phyloP scores from a whole-genome alignment of 1,284 basidiomycete genomes.

The Cryptococcus sp. region DNA sequence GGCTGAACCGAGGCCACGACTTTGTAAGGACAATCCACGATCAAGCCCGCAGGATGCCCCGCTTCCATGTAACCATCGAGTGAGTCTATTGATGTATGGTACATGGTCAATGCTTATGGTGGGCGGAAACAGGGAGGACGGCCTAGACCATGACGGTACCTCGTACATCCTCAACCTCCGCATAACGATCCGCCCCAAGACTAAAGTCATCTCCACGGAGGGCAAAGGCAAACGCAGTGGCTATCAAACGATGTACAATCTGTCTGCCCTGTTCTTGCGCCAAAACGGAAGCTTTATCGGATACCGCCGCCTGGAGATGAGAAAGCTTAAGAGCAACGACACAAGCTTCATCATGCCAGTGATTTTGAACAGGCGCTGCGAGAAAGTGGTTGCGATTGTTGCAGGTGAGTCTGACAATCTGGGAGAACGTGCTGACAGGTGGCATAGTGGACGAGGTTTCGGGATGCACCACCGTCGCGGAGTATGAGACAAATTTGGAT shows the following conservation, averaged over 20 bases:
- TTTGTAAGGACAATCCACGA: not conserved
- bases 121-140: slow-evolving; percentile 3
- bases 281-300: slow-evolving; percentile 4
- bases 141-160: not conserved
- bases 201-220: slow-evolving; percentile 4
- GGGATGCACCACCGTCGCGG: slow-evolving; percentile 24
- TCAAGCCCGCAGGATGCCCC: slow-evolving; percentile 6
- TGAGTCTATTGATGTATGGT: not conserved
- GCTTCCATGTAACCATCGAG: slow-evolving; percentile 6
- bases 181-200: slow-evolving; percentile 1
- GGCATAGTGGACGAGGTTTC: slow-evolving; percentile 42
- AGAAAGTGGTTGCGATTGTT: slow-evolving; percentile 8
- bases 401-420: slow-evolving; percentile 1
- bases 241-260: slow-evolving; percentile 1
- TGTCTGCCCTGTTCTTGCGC: slow-evolving; percentile 7
- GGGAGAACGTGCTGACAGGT: not conserved
- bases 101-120: not conserved
- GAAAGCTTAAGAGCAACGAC: slow-evolving; percentile 3
- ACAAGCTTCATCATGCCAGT: slow-evolving; percentile 2
- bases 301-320: slow-evolving; percentile 1
- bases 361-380: slow-evolving; percentile 5
- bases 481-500: slow-evolving; percentile 24
- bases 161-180: slow-evolving; percentile 6
- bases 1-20: slow-evolving; percentile 1
- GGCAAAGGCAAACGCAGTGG: slow-evolving; percentile 1